Percentiles rank a stretch among this genome's conserved stretches.
phyloP scores from a whole-genome alignment of 805 yeast species.

The Metschnikowia dekortorum region DNA sequence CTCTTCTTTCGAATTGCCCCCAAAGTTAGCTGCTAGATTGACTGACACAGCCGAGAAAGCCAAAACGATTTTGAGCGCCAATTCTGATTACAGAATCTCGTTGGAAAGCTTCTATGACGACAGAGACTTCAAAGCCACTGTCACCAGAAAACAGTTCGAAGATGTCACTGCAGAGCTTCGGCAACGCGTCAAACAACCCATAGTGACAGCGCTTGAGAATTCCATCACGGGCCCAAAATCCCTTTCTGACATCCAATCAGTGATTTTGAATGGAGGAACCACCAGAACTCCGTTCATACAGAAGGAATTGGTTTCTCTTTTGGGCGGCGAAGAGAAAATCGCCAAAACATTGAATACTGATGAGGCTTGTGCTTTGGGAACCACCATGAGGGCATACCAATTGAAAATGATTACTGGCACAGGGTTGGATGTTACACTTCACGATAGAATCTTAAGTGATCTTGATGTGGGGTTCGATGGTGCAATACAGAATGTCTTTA shows the following conservation, averaged over 20 bases:
- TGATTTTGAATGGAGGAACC: conserved; percentile 86
- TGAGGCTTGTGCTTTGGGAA: conserved; percentile 89
- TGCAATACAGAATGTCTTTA: conserved; percentile 35
- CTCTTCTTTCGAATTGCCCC: conserved; percentile 40
- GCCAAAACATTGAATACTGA: conserved; percentile 91
- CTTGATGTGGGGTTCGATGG: conserved; percentile 38
- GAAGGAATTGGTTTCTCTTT: conserved; percentile 46
- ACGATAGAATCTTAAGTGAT: conserved; percentile 51
- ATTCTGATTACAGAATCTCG: conserved; percentile 69
- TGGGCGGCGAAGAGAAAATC: conserved; percentile 53
- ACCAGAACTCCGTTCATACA: conserved; percentile 88
- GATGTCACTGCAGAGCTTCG: conserved; percentile 42
- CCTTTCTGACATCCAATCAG: conserved; percentile 47
- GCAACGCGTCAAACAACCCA: conserved; percentile 49
- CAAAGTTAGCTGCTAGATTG: conserved; percentile 61
- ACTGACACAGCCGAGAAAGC: conserved; percentile 86
- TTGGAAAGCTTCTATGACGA: conserved; percentile 75
- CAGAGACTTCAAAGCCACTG: conserved; percentile 59
- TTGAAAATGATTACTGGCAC: conserved; percentile 59
- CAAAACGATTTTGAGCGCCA: conserved; percentile 82
- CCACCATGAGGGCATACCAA: conserved; percentile 74
- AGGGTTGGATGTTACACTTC: conserved; percentile 47
- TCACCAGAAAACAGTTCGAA: conserved; percentile 85
- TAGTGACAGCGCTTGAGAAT: conserved; percentile 45
- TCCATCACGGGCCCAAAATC: conserved; percentile 22